Evolutionary conservation across 352 stramenopile genomes (phyloP).

Genomic region (Blastocystis sp.): DNA sequence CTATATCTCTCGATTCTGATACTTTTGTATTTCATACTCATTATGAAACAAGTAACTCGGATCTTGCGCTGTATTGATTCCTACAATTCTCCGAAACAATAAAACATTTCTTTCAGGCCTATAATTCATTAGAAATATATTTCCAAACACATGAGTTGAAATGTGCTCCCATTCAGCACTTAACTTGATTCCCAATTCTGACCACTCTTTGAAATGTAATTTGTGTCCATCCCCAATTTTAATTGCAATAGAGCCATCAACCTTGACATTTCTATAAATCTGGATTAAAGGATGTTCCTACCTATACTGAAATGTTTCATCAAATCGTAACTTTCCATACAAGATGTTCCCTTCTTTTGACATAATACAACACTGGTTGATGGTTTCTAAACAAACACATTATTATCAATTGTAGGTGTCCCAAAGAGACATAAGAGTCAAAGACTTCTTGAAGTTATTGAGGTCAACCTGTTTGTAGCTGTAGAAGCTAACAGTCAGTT

Average conservation of each 20-base stretch:
- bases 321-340: neutral
- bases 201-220: neutral
- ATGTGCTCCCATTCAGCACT: conserved; percentile 19
- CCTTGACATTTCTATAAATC: neutral
- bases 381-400: neutral
- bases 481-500: conserved; percentile 74
- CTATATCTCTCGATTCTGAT: neutral
- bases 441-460: conserved; percentile 71
- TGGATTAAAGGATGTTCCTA: neutral
- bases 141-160: neutral
- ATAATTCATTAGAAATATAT: neutral
- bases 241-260: neutral
- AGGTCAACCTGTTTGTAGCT: conserved; percentile 61
- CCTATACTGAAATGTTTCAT: conserved; percentile 29
- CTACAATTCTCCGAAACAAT: neutral
- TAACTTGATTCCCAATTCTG: neutral
- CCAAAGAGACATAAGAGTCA: conserved; percentile 77
- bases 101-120: neutral
- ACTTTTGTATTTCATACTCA: conserved; percentile 21
- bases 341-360: neutral
- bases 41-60: neutral
- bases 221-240: neutral
- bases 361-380: neutral
- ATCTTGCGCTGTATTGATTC: neutral
- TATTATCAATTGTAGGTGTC: conserved; percentile 71